A percentile compares a stretch with the other conserved stretches of the same genome.
Evolutionary conservation across 2,329 filamentous ascomycete genomes (phyloP).

Genomic region (Aspergillaceae sp.): DNA sequence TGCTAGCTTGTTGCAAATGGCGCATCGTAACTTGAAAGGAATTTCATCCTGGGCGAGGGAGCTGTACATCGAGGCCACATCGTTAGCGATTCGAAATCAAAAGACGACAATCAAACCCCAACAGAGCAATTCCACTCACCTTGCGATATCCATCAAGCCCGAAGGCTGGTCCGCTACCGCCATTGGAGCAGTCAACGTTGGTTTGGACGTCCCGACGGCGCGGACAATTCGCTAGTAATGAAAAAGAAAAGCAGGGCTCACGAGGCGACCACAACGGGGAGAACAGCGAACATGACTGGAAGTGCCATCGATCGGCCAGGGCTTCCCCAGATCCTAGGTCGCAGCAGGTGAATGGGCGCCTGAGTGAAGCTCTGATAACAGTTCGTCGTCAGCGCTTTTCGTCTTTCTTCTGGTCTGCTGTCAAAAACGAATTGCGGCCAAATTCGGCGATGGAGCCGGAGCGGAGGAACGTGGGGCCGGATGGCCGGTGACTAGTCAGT

Average conservation of each 20-base stretch:
- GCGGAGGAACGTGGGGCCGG: conserved; percentile 9
- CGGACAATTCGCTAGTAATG: background rate
- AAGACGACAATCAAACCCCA: too few relatives aligned
- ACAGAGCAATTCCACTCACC: conserved; percentile 16
- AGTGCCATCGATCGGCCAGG: conserved; percentile 8
- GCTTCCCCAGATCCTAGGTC: background rate
- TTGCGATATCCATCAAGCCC: conserved; percentile 37
- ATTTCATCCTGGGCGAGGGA: conserved; percentile 74
- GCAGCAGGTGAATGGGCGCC: background rate
- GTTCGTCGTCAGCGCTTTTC: background rate
- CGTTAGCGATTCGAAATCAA: too few relatives aligned
- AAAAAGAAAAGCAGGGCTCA: conserved; percentile 6
- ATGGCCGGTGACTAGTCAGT: background rate
- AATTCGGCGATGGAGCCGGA: conserved; percentile 11
- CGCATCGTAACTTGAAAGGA: conserved; percentile 92
- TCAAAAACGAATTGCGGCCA: conserved; percentile 2
- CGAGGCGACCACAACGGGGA: conserved; percentile 6
- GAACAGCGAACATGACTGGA: conserved; percentile 12
- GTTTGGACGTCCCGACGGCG: background rate
- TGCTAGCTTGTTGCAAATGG: conserved; percentile 82
- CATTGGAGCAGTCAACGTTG: conserved; percentile 18
- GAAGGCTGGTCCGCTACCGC: conserved; percentile 32
- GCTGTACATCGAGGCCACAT: conserved; percentile 36
- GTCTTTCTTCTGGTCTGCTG: background rate
- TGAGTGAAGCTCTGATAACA: background rate